phyloP scores from a whole-genome alignment of 2,329 filamentous ascomycete species.

The Acephala macrosclerotiorum region DNA sequence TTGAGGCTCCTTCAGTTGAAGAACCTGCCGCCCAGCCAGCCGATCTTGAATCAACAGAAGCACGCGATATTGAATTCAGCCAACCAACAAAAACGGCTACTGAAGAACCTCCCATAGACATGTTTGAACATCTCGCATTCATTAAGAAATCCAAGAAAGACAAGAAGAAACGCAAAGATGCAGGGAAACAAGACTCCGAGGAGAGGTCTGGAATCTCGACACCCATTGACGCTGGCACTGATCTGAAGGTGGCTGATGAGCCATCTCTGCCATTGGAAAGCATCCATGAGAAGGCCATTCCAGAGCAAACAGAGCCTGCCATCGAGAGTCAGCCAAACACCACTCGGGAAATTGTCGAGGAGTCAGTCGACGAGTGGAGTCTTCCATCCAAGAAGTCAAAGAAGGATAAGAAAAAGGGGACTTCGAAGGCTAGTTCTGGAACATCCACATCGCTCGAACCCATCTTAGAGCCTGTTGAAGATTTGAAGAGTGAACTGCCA shows the following conservation, averaged over 20 bases:
- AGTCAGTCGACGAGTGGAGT: slow-evolving; percentile 26
- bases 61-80: slow-evolving; percentile 12
- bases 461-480: slow-evolving; percentile 9
- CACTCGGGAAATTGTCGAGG: slow-evolving; percentile 13
- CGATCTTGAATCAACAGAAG: slow-evolving; percentile 2
- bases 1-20: not conserved
- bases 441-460: slow-evolving; percentile 20
- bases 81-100: not conserved
- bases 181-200: slow-evolving; percentile 14
- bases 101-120: slow-evolving; percentile 9
- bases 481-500: not conserved
- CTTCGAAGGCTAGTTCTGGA: slow-evolving; percentile 16
- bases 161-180: slow-evolving; percentile 25
- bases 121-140: slow-evolving; percentile 24
- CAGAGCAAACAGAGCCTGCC: not conserved
- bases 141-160: slow-evolving; percentile 35
- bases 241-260: slow-evolving; percentile 3
- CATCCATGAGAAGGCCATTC: not conserved
- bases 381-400: slow-evolving; percentile 29
- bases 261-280: slow-evolving; percentile 5
- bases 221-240: slow-evolving; percentile 16
- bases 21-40: not conserved
- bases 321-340: not conserved
- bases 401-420: slow-evolving; percentile 25
- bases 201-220: slow-evolving; percentile 12